A percentile compares a stretch with the other conserved stretches of the same genome.
Conservation (phyloP, 345 rosid genomes). For the Citrus australasica region DNA sequence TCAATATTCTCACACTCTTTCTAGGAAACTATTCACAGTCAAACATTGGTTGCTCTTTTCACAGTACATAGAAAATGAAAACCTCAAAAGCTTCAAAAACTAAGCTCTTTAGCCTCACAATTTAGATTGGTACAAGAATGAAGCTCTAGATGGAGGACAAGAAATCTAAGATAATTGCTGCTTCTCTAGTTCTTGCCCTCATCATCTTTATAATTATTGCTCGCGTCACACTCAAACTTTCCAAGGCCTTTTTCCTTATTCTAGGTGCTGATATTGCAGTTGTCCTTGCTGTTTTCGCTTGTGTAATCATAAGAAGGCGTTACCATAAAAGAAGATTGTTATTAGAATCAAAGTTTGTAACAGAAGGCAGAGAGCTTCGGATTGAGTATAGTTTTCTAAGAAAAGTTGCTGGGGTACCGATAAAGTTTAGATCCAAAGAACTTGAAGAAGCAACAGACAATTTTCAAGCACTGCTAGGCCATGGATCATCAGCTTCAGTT, state of each 20-base stretch:
- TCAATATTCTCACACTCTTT: not conserved
- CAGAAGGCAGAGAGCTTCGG: slow-evolving; percentile 71
- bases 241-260: slow-evolving; percentile 63
- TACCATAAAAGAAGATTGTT: slow-evolving; percentile 42
- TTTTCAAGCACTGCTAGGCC: slow-evolving; percentile 50
- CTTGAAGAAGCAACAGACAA: slow-evolving; percentile 79
- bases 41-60: not conserved
- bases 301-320: slow-evolving; percentile 35
- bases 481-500: slow-evolving; percentile 62
- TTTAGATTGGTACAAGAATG: slow-evolving; percentile 1
- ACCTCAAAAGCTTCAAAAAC: not conserved
- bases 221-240: slow-evolving; percentile 47
- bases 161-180: slow-evolving; percentile 40
- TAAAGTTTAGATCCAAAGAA: slow-evolving; percentile 54
- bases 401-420: slow-evolving; percentile 83
- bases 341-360: slow-evolving; percentile 36
- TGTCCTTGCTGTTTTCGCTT: slow-evolving; percentile 54
- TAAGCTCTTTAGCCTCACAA: not conserved
- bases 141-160: slow-evolving; percentile 68
- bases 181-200: slow-evolving; percentile 22
- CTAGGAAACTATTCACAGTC: not conserved
- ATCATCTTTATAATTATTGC: slow-evolving; percentile 38
- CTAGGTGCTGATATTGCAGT: slow-evolving; percentile 56
- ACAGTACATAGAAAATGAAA: not conserved
- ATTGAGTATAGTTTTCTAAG: slow-evolving; percentile 80